A percentile compares a stretch with the other conserved stretches of the same genome.
Conservation (phyloP, 1,139 yeast genomes). For the Saccharomyces hybrid region DNA sequence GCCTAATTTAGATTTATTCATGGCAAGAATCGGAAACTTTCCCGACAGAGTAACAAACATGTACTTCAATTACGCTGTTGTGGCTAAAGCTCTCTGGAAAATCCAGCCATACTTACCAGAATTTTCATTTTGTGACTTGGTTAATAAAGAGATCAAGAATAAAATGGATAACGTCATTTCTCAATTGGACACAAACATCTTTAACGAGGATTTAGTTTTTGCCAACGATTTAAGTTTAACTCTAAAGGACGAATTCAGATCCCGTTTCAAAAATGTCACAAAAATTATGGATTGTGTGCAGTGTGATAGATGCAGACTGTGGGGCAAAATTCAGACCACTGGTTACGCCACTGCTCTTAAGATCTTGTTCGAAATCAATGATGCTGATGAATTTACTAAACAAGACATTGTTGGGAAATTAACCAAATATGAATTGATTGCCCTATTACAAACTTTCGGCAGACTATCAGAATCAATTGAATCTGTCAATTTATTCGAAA, state of each 20-base stretch:
- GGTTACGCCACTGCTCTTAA: constrained; percentile 97
- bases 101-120: constrained; percentile 42
- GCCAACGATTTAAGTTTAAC: constrained; percentile 38
- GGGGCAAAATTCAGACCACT: constrained; percentile 96
- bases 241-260: constrained; percentile 69
- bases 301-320: constrained; percentile 92
- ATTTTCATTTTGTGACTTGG: constrained; percentile 44
- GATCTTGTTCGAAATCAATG: constrained; percentile 66
- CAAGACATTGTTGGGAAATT: constrained; percentile 41
- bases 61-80: constrained; percentile 86
- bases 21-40: constrained; percentile 81
- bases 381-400: constrained; percentile 35
- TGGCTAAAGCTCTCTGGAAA: constrained; percentile 74
- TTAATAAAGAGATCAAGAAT: constrained; percentile 42
- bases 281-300: constrained; percentile 97
- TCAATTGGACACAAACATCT: constrained; percentile 42
- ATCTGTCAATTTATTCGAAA: constrained; percentile 65
- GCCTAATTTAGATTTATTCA: constrained; percentile 74
- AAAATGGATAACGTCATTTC: constrained; percentile 37
- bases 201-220: constrained; percentile 51
- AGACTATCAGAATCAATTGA: constrained; percentile 78
- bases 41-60: constrained; percentile 86
- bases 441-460: constrained; percentile 85
- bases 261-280: constrained; percentile 81
- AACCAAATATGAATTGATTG: constrained; percentile 81